These are phyloP conservation scores for Onygenales sp. DNA, from an alignment of 2,329 filamentous ascomycete species.

Conservation along the genomic window DNA sequence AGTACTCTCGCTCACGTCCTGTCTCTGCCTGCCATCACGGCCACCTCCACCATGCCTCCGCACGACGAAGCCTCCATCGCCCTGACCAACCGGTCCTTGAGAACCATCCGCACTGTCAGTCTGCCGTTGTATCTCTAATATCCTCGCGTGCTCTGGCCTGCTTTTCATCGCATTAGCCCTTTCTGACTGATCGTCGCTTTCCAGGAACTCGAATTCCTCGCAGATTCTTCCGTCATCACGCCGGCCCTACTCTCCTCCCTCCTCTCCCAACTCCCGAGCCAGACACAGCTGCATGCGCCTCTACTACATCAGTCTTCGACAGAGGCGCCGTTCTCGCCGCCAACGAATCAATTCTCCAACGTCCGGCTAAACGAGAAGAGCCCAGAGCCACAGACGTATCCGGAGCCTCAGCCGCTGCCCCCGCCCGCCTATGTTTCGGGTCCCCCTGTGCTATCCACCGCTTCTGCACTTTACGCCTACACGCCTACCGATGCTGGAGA, in stretches of 20 bases:
- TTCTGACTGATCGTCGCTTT: background rate
- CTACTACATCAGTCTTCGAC: conserved; percentile 16
- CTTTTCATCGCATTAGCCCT: background rate
- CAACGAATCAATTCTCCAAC: conserved; percentile 10
- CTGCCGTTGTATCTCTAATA: conserved; percentile 8
- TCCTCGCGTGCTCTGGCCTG: conserved; percentile 8
- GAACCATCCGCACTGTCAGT: conserved; percentile 74
- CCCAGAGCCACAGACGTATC: conserved; percentile 28
- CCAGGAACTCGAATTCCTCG: conserved; percentile 83
- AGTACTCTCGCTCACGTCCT: conserved; percentile 3
- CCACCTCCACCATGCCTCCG: conserved; percentile 20
- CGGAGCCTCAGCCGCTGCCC: conserved; percentile 28
- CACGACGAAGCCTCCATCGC: conserved; percentile 35
- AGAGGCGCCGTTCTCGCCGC: conserved; percentile 7
- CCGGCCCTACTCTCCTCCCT: conserved; percentile 68
- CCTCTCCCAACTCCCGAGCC: conserved; percentile 59
- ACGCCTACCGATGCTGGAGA: conserved; percentile 71
- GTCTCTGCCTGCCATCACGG: background rate
- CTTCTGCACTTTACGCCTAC: conserved; percentile 78
- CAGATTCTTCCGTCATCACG: conserved; percentile 71
- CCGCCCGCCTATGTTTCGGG: conserved; percentile 45
- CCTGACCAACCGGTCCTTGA: conserved; percentile 73
- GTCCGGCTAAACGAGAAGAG: conserved; percentile 13
- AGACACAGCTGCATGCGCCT: conserved; percentile 25
- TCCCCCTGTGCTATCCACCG: conserved; percentile 55